phyloP scores from a whole-genome alignment of 305 asterid genomes.

The Petunia hybrid region DNA sequence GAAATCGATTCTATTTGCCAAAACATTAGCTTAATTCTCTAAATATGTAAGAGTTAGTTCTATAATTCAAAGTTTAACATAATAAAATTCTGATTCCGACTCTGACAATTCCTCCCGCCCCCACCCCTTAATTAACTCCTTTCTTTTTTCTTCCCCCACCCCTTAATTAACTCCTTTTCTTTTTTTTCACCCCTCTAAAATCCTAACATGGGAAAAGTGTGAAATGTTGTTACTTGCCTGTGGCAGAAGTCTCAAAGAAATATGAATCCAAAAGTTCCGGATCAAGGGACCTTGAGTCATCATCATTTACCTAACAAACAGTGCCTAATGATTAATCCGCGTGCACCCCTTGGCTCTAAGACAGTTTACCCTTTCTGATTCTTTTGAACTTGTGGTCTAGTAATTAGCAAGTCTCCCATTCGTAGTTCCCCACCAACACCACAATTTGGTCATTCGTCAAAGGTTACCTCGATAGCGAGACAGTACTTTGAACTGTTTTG shows the following conservation, averaged over 20 bases:
- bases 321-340: not conserved
- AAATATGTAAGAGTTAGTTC: too few relatives aligned
- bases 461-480: not conserved
- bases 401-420: not conserved
- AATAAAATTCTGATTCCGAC: too few relatives aligned
- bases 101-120: too few relatives aligned
- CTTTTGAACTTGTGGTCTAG: not conserved
- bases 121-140: not conserved
- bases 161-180: not conserved
- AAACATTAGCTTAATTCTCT: too few relatives aligned
- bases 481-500: not conserved
- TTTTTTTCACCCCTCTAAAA: not conserved
- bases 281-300: not conserved
- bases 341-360: not conserved
- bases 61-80: too few relatives aligned
- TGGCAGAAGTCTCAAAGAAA: not conserved
- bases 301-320: conserved; percentile 3
- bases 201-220: not conserved
- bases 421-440: conserved; percentile 24
- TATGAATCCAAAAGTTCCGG: not conserved
- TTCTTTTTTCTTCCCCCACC: not conserved
- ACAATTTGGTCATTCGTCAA: conserved; percentile 27
- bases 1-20: too few relatives aligned
- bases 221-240: not conserved
- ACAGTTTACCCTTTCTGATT: not conserved